Conservation (phyloP, 1,284 basidiomycete genomes). For the Heterobasidion annosum region DNA sequence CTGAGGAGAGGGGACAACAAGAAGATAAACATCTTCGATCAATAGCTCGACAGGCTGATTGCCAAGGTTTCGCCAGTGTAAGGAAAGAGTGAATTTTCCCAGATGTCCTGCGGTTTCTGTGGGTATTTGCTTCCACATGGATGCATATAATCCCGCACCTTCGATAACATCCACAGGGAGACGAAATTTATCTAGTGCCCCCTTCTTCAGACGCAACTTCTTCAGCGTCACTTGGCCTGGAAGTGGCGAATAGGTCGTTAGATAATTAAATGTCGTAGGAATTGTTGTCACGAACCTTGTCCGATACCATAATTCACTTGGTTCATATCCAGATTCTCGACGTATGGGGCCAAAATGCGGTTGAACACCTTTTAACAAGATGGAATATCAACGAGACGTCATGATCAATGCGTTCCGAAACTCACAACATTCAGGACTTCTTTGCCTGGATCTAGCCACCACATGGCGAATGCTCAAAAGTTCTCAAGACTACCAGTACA, state of each 20-base stretch:
- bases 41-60: conserved; percentile 90
- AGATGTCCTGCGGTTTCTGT: conserved; percentile 59
- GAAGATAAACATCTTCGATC: conserved; percentile 92
- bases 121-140: background rate
- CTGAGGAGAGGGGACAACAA: conserved; percentile 81
- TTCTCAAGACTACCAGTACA: background rate
- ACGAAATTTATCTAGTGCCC: conserved; percentile 92
- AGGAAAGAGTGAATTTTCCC: conserved; percentile 84
- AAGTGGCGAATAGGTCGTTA: background rate
- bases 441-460: conserved; percentile 75
- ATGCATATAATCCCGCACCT: conserved; percentile 34
- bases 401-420: background rate
- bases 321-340: conserved; percentile 93
- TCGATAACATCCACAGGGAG: conserved; percentile 95
- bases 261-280: conserved; percentile 9
- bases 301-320: conserved; percentile 95
- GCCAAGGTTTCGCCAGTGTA: conserved; percentile 95
- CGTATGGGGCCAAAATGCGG: conserved; percentile 89
- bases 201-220: conserved; percentile 85
- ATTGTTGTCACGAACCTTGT: conserved; percentile 51
- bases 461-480: conserved; percentile 34
- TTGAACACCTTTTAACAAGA: conserved; percentile 63
- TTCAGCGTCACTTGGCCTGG: conserved; percentile 79
- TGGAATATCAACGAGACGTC: background rate
- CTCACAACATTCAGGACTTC: conserved; percentile 67